Evolutionary conservation across 805 yeast species (phyloP).

Genomic region (Myxozyma monticola): DNA sequence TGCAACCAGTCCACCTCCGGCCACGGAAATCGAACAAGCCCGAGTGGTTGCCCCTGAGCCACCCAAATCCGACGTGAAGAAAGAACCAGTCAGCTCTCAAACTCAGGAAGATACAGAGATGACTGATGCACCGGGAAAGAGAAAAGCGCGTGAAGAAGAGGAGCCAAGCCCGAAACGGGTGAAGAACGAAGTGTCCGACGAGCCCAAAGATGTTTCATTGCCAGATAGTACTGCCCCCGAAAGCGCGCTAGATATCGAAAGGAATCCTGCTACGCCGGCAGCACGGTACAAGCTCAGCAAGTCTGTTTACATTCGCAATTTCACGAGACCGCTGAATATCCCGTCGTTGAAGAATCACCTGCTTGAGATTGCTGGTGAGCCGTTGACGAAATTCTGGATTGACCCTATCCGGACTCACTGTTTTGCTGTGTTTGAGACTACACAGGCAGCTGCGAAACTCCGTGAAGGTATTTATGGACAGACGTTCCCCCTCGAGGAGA

Average conservation of each 20-base stretch:
- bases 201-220: neutral
- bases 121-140: no score
- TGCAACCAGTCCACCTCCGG: slow-evolving; percentile 3
- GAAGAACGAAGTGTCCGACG: neutral
- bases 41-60: neutral
- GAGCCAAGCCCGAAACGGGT: neutral
- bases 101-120: no score
- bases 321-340: slow-evolving; percentile 28
- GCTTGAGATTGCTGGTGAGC: slow-evolving; percentile 3
- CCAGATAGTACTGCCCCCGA: no score
- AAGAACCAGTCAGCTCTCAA: neutral
- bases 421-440: slow-evolving; percentile 8
- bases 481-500: slow-evolving; percentile 26
- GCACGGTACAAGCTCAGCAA: slow-evolving; percentile 7
- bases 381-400: slow-evolving; percentile 18
- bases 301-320: slow-evolving; percentile 20
- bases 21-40: slow-evolving; percentile 30
- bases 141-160: neutral
- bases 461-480: slow-evolving; percentile 15
- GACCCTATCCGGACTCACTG: slow-evolving; percentile 29
- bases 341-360: slow-evolving; percentile 11
- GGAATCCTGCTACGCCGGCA: slow-evolving; percentile 7
- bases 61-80: neutral
- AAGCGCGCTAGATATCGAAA: neutral
- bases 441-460: slow-evolving; percentile 13